phyloP scores from a whole-genome alignment of 108 stramenopile species.

The Cyclotella baltica region DNA sequence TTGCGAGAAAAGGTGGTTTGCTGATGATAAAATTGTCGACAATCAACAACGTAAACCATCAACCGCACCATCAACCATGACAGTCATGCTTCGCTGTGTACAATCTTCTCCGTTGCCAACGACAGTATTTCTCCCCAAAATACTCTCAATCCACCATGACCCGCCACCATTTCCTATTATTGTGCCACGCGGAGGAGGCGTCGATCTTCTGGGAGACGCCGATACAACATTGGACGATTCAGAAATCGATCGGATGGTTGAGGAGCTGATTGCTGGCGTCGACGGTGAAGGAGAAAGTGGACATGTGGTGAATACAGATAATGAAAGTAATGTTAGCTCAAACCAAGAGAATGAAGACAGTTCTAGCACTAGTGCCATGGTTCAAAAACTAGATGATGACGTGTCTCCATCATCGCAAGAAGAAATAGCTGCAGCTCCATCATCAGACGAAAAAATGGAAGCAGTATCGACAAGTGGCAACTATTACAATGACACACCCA shows the following conservation, averaged over 20 bases:
- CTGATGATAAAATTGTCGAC: too few species aligned
- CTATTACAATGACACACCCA: not conserved
- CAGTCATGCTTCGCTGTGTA: too few species aligned
- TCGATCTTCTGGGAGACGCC: not conserved
- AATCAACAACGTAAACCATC: too few species aligned
- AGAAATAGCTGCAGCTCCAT: not conserved
- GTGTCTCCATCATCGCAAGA: not conserved
- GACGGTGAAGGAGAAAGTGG: conserved; percentile 16
- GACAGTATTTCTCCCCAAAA: too few species aligned
- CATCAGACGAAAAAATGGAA: not conserved
- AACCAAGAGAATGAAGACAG: conserved; percentile 12
- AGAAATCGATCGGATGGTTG: conserved; percentile 51
- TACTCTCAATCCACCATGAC: too few species aligned
- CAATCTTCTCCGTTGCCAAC: too few species aligned
- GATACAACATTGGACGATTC: conserved; percentile 16
- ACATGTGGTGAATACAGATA: not conserved
- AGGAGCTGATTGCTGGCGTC: conserved; percentile 36
- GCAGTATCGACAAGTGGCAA: not conserved
- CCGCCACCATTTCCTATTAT: not conserved
- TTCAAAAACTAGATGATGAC: not conserved
- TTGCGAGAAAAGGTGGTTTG: too few species aligned
- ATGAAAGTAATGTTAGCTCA: not conserved
- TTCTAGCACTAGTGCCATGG: not conserved
- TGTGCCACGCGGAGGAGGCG: conserved; percentile 1
- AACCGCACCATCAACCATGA: too few species aligned